Conservation (phyloP, 345 rosid species). For the Viola odorata region DNA sequence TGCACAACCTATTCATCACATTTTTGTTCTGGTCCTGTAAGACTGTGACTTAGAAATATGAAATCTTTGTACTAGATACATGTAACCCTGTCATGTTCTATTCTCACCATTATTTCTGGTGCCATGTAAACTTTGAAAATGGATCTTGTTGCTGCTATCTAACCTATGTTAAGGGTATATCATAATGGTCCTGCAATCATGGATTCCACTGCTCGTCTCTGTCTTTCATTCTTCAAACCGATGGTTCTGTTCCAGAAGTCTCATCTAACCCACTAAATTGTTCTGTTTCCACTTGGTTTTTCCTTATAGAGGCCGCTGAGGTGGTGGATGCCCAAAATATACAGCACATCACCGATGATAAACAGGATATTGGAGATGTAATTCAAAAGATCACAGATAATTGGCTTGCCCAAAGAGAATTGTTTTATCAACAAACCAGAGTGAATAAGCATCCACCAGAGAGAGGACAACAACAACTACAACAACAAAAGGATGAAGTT, state of each 20-base stretch:
- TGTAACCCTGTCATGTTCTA: too few relatives aligned
- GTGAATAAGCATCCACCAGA: constrained; percentile 16
- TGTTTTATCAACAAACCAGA: constrained; percentile 43
- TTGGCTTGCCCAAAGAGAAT: constrained; percentile 50
- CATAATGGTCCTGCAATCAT: not conserved
- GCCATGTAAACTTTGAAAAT: too few relatives aligned
- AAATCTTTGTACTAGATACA: too few relatives aligned
- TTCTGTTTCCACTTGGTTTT: constrained; percentile 8
- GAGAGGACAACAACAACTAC: not conserved
- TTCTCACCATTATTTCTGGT: too few relatives aligned
- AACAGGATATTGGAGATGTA: constrained; percentile 37
- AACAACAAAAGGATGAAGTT: not conserved
- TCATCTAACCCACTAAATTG: not conserved
- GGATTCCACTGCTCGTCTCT: not conserved
- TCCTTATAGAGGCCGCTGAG: constrained; percentile 40
- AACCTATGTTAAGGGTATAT: not conserved
- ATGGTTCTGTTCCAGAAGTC: not conserved
- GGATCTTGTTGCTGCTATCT: too few relatives aligned
- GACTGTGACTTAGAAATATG: too few relatives aligned
- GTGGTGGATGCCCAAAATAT: constrained; percentile 47
- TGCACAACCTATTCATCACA: too few relatives aligned
- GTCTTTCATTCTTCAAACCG: not conserved
- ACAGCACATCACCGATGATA: constrained; percentile 49
- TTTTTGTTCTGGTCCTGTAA: too few relatives aligned
- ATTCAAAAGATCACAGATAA: constrained; percentile 40